Evolutionary conservation across 108 stramenopile species (phyloP).

Genomic region (Cyclotella baltica): DNA sequence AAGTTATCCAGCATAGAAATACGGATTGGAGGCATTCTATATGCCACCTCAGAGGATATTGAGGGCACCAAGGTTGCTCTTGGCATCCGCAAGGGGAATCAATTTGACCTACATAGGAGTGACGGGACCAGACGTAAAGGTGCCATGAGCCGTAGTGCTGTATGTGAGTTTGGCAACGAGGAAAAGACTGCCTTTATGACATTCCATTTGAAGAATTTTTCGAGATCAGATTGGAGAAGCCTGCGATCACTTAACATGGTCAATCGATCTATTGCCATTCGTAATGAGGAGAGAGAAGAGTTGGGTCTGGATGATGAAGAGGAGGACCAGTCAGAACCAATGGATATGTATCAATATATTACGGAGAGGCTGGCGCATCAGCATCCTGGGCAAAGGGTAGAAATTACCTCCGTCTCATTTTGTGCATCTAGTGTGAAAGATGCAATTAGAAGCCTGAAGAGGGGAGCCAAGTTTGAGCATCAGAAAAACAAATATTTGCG

Average conservation of each 20-base stretch:
- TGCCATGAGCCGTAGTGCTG: constrained; percentile 22
- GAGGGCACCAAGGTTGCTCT: constrained; percentile 17
- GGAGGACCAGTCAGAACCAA: constrained; percentile 5
- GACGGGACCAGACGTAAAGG: neutral
- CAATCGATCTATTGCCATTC: constrained; percentile 19
- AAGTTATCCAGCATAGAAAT: constrained; percentile 44
- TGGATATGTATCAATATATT: constrained; percentile 18
- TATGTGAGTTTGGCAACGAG: constrained; percentile 6
- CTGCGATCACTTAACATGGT: constrained; percentile 13
- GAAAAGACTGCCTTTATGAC: constrained; percentile 6
- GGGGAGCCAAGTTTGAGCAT: neutral
- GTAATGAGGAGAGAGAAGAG: constrained; percentile 18
- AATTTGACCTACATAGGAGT: neutral
- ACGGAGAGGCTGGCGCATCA: neutral
- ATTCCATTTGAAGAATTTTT: constrained; percentile 12
- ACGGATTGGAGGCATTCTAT: constrained; percentile 42
- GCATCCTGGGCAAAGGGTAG: constrained; percentile 7
- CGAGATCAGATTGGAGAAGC: neutral
- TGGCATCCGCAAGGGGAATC: constrained; percentile 18
- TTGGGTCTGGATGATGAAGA: constrained; percentile 7
- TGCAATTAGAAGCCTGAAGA: constrained; percentile 1
- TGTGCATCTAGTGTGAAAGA: constrained; percentile 3
- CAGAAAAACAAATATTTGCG: neutral
- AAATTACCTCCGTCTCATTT: constrained; percentile 12
- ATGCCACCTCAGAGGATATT: constrained; percentile 13